Evolutionary conservation across 129 eudicot species (phyloP).

Genomic region (Solidago caesia): DNA sequence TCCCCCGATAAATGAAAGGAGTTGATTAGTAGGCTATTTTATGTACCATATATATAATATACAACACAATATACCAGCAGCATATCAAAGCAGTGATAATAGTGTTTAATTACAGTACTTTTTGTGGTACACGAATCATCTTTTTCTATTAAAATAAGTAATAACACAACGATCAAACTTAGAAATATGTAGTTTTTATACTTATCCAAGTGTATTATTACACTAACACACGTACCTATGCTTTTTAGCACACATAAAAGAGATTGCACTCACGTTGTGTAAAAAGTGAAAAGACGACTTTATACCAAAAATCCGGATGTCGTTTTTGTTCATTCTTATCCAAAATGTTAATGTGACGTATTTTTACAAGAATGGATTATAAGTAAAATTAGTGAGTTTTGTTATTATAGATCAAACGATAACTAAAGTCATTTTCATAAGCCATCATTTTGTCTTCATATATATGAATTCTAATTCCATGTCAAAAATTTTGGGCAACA

Average conservation of each 20-base stretch:
- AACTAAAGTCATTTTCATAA: constrained; percentile 12
- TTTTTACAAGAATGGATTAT: constrained; percentile 2
- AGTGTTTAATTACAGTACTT: no score
- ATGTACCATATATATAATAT: not conserved
- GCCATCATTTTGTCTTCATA: not conserved
- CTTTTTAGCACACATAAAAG: not conserved
- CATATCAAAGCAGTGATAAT: no score
- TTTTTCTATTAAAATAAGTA: not conserved
- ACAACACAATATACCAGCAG: no score
- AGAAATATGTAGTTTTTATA: not conserved
- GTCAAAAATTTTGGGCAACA: constrained; percentile 28
- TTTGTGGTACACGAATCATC: no score
- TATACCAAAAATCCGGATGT: not conserved
- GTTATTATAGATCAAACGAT: not conserved
- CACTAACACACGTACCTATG: not conserved
- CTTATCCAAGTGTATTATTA: not conserved
- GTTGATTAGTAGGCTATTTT: no score
- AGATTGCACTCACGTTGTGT: not conserved
- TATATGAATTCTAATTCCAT: not conserved
- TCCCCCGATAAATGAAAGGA: no score
- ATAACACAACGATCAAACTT: not conserved
- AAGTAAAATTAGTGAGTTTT: not conserved
- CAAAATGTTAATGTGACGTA: constrained; percentile 2
- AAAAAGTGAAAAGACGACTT: not conserved
- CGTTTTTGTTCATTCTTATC: not conserved